A percentile compares a stretch with the other conserved stretches of the same genome.
These are phyloP conservation scores for Pleurotus sapidus DNA, from an alignment of 768 basidiomycete genomes.

Conservation along the genomic window DNA sequence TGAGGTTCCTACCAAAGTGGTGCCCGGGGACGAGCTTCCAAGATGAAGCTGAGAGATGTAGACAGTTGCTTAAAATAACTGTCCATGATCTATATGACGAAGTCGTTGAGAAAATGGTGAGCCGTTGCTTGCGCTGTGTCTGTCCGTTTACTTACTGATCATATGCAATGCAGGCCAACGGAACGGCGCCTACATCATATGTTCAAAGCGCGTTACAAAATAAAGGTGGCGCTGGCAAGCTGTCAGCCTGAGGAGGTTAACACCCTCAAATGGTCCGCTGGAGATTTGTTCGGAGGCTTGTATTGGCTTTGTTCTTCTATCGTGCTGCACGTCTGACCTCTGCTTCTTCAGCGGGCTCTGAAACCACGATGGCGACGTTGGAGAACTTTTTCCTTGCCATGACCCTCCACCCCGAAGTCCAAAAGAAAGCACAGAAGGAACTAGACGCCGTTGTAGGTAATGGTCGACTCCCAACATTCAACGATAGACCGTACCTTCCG, in stretches of 20 bases:
- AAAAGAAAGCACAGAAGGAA: conserved; percentile 19
- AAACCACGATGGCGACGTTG: neutral
- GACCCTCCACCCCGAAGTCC: conserved; percentile 15
- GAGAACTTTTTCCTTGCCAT: conserved; percentile 18
- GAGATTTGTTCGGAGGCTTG: neutral
- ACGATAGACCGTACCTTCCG: conserved; percentile 14
- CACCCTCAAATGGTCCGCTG: neutral
- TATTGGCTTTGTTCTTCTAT: neutral
- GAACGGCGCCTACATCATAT: neutral
- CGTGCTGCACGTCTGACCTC: too few relatives aligned
- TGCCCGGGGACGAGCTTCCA: neutral
- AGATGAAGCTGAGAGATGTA: neutral
- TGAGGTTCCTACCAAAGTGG: neutral
- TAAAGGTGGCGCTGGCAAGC: neutral
- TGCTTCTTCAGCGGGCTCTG: neutral
- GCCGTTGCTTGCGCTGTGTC: neutral
- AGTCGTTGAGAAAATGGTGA: neutral
- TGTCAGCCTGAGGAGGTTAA: neutral
- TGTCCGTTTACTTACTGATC: neutral
- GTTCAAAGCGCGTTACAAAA: neutral
- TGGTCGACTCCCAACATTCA: conserved; percentile 13
- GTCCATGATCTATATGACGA: neutral
- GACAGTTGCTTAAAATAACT: neutral
- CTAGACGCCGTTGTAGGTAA: conserved; percentile 18
- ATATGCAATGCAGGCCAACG: neutral